These are phyloP conservation scores for Bjerkandera adusta DNA, from an alignment of 1,284 basidiomycete species.

Conservation along the genomic window DNA sequence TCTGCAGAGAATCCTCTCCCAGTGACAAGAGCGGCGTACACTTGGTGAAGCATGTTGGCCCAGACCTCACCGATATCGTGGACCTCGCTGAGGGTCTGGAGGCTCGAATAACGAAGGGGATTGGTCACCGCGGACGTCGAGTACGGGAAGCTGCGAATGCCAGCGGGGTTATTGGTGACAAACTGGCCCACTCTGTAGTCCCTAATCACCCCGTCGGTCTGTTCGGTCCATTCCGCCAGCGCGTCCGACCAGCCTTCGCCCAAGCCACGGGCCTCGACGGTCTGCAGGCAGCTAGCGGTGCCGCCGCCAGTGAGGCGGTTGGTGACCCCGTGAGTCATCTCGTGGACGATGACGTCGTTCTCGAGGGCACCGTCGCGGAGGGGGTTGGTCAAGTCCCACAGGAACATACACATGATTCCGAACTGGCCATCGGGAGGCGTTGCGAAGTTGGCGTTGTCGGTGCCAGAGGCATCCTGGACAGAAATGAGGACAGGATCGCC, in stretches of 20 bases:
- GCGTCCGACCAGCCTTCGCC: constrained; percentile 57
- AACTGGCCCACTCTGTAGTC: constrained; percentile 42
- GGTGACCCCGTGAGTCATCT: constrained; percentile 48
- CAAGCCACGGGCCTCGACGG: constrained; percentile 45
- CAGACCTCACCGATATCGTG: constrained; percentile 39
- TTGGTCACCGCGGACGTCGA: constrained; percentile 32
- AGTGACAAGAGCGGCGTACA: constrained; percentile 42
- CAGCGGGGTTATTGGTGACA: constrained; percentile 30
- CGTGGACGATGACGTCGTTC: constrained; percentile 48
- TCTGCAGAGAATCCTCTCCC: constrained; percentile 40
- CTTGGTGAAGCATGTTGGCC: constrained; percentile 53
- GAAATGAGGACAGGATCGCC: constrained; percentile 39
- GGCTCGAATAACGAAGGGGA: constrained; percentile 32
- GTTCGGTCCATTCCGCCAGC: constrained; percentile 46
- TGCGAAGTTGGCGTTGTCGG: constrained; percentile 41
- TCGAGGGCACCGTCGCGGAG: constrained; percentile 46
- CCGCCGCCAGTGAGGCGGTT: constrained; percentile 53
- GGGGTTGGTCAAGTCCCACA: constrained; percentile 38
- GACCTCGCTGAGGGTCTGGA: constrained; percentile 35
- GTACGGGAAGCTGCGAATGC: constrained; percentile 39
- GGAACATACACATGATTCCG: constrained; percentile 9
- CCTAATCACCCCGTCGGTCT: constrained; percentile 29
- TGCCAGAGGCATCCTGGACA: constrained; percentile 36
- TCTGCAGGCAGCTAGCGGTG: constrained; percentile 47
- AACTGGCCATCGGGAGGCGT: constrained; percentile 29